Percentiles rank a stretch among this genome's conserved stretches.
Conservation (phyloP, 495 filamentous ascomycete genomes). For the Melanomma pulvis-pyrius region DNA sequence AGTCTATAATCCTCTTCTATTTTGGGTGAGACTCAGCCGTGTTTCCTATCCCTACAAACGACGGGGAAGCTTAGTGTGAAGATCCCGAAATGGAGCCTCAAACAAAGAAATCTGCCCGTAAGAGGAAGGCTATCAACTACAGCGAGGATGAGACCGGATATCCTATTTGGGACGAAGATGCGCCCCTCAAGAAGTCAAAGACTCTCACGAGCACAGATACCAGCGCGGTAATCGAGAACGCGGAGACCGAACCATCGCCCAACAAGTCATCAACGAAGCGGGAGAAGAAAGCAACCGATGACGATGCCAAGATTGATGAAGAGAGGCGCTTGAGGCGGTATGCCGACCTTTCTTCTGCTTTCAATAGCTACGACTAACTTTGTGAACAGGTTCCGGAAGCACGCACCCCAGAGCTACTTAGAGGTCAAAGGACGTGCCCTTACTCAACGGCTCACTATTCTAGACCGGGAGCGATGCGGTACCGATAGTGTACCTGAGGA, state of each 20-base stretch:
- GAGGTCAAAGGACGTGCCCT: slow-evolving; percentile 43
- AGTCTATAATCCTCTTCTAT: not conserved
- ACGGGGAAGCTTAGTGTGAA: not conserved
- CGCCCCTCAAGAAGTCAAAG: slow-evolving; percentile 11
- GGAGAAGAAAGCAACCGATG: slow-evolving; percentile 12
- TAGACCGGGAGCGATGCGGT: slow-evolving; percentile 52
- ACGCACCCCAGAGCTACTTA: slow-evolving; percentile 49
- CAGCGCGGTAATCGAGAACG: not conserved
- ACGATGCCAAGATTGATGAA: slow-evolving; percentile 15
- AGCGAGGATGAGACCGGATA: not conserved
- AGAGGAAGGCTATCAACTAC: slow-evolving; percentile 15
- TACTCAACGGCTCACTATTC: slow-evolving; percentile 57
- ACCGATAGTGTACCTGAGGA: slow-evolving; percentile 53
- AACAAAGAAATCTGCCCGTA: not conserved
- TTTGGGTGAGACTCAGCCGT: not conserved
- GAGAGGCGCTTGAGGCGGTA: slow-evolving; percentile 52
- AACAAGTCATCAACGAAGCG: slow-evolving; percentile 14
- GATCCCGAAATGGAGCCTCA: not conserved
- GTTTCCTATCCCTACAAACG: not conserved
- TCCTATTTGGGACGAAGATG: not conserved
- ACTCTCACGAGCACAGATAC: not conserved
- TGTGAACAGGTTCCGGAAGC: slow-evolving; percentile 22
- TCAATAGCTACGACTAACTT: not conserved
- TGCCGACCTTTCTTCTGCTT: slow-evolving; percentile 26
- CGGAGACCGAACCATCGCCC: not conserved